Conservation (phyloP, 2,329 filamentous ascomycete genomes). For the Myriosclerotinia duriaeana region DNA sequence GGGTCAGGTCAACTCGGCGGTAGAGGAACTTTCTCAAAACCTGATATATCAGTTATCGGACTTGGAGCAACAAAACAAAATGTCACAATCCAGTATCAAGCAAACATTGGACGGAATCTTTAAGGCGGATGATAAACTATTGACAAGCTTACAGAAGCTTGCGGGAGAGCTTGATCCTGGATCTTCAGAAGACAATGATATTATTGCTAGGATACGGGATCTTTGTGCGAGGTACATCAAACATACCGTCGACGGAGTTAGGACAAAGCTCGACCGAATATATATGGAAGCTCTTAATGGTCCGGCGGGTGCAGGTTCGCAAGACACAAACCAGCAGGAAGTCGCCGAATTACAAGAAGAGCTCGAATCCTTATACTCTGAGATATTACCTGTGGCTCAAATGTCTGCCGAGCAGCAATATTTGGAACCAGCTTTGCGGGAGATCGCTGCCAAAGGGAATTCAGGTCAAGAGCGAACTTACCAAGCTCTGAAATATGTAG, state of each 20-base stretch:
- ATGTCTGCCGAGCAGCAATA: slow-evolving; percentile 70
- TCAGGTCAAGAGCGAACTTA: slow-evolving; percentile 48
- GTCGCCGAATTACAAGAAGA: slow-evolving; percentile 59
- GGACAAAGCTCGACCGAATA: slow-evolving; percentile 55
- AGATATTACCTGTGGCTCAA: slow-evolving; percentile 67
- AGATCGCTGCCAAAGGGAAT: slow-evolving; percentile 47
- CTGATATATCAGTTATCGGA: slow-evolving; percentile 50
- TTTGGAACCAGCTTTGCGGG: slow-evolving; percentile 57
- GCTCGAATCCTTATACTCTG: slow-evolving; percentile 66
- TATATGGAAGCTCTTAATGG: slow-evolving; percentile 51
- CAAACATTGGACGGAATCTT: slow-evolving; percentile 52
- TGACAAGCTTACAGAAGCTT: slow-evolving; percentile 65
- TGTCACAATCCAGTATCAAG: slow-evolving; percentile 48
- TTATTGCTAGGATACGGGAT: slow-evolving; percentile 58
- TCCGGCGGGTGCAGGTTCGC: slow-evolving; percentile 21
- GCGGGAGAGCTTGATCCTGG: slow-evolving; percentile 58
- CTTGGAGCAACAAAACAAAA: slow-evolving; percentile 52
- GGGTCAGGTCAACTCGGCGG: slow-evolving; percentile 46
- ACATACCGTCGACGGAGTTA: slow-evolving; percentile 54
- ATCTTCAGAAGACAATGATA: slow-evolving; percentile 52
- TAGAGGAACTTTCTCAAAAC: slow-evolving; percentile 50
- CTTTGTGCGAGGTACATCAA: slow-evolving; percentile 58
- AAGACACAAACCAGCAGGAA: slow-evolving; percentile 40
- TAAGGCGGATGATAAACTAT: slow-evolving; percentile 62
- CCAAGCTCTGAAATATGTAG: slow-evolving; percentile 53